Evolutionary conservation across 2,329 filamentous ascomycete genomes (phyloP), one percentile per base, ranked within the genome.

Genomic region (Geosmithia putterillii): DNA sequence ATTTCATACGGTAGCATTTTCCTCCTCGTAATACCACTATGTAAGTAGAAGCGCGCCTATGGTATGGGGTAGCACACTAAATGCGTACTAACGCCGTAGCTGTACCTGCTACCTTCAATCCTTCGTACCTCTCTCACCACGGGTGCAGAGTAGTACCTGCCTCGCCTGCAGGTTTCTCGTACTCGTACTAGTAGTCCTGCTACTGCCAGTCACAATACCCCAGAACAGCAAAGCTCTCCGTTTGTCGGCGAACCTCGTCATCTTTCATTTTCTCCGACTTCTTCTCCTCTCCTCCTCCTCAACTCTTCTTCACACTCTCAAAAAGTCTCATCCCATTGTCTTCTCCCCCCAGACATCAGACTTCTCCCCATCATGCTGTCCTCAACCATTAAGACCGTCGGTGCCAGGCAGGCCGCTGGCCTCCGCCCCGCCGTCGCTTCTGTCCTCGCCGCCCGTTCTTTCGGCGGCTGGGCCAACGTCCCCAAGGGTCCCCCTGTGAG

Each of bases 401-500:
- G 44, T 34, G 64, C 67, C 58, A 68, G 74, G 54, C 70, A 68
- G 57, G 67, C 63, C 53, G 61, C 59, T 47, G 55, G 62, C 49
- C 65, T 63, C 48, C 57, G 60, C 48, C 59, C 63, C 38, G 56
- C 63, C 48, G 53, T 65, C 52, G 61, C 41, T 12, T 42, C 61
- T 52, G 56, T 67, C 40, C 57, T 61, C 46, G 63, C 62, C 50
- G 52, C 64, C 44, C 76, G 73, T 50, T 63, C 81, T 51, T 81
- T 78, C 54, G 95, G 88, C 48, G 86, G 84, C 53, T 96, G 90
- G 89, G 79, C 86, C 59, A 83, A 85, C 58, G 87, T 96, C 44
- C 83, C 86, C 53, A 86, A 95, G 69, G 90, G 90, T 51, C 90
- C 90, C 76, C 89, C 90, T 61, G 88, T 92, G 79, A 67, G 84